Evolutionary conservation across 2,329 filamentous ascomycete species (phyloP), one percentile per base, ranked within the genome.

Genomic region (Claviceps fusiformis): DNA sequence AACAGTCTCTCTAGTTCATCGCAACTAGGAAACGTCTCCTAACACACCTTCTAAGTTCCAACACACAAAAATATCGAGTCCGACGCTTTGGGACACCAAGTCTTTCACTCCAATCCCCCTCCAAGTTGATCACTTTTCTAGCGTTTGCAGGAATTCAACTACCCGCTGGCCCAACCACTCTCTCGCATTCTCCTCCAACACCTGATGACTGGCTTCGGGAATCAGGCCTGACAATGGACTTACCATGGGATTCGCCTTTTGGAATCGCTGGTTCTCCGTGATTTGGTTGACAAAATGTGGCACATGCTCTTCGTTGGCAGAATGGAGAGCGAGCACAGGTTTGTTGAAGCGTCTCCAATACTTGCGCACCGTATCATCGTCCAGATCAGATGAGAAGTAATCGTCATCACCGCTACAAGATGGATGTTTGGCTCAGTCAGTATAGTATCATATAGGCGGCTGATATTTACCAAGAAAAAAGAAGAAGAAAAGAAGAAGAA

Each of bases 361-460:
- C 15, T 66, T 66, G 29, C 68, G 64, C 7, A 90, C 71, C 19
- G 75, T 73, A 37, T 79, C 73, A 37, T 76, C 71, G 0, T 73
- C 68, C n/a, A 93, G 71, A 64, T 93, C 87, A 3, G 82, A 83
- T n/a, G 86, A 91, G 71, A 95, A 95, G 64, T 87, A 89, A 66
- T 95, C 91, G 66, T 96, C 91, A 56, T 87, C 85, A 10, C 85
- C 86, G 5, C 82, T 80, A 35, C 10, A 52, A 45, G 11, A 35
- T 9, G 17, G 15, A 37, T 48, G 44, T 29, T 37, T n/a, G 54
- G 41, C 19, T 9, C 6, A n/a, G 29, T 50, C 33, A 41, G 31
- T 3, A 24, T 27, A 33, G 35, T 3, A 31, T 15, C 27, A 31
- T 17, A 33, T 19, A 53, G 17, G 8, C 24, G 19, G 2, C 41